Conservation (phyloP, 2,329 filamentous ascomycete genomes). For the Annulohypoxylon truncatum region DNA sequence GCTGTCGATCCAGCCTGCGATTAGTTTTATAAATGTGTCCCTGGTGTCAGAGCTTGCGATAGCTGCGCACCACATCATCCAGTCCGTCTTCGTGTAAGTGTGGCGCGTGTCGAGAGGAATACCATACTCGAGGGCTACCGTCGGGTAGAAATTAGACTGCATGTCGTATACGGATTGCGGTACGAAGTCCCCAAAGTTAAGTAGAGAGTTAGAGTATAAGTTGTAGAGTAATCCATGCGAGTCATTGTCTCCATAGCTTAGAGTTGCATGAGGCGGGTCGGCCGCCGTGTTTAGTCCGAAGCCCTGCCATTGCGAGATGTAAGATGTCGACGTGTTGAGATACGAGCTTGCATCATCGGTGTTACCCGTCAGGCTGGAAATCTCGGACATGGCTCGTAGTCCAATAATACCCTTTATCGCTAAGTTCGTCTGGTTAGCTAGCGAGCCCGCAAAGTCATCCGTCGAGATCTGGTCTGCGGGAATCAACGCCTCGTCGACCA, state of each 20-base stretch:
- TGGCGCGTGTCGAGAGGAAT: constrained; percentile 85
- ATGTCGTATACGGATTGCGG: constrained; percentile 79
- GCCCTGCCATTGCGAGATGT: constrained; percentile 78
- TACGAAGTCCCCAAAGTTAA: constrained; percentile 78
- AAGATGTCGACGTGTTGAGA: constrained; percentile 71
- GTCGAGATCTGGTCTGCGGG: constrained; percentile 83
- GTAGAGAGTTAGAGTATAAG: constrained; percentile 80
- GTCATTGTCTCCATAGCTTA: constrained; percentile 76
- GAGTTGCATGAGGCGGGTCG: constrained; percentile 73
- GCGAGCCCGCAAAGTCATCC: constrained; percentile 84
- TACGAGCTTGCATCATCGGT: constrained; percentile 68
- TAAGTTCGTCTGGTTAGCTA: constrained; percentile 83
- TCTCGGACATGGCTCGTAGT: constrained; percentile 81
- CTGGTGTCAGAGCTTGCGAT: constrained; percentile 72
- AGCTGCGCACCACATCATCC: constrained; percentile 87
- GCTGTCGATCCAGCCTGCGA: constrained; percentile 80
- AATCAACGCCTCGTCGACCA: constrained; percentile 79
- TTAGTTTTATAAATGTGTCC: constrained; percentile 72
- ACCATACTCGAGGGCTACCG: constrained; percentile 79
- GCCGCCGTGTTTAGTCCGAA: constrained; percentile 76
- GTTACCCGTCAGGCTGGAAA: constrained; percentile 72
- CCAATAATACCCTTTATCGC: constrained; percentile 87
- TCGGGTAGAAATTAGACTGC: constrained; percentile 81
- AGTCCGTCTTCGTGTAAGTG: constrained; percentile 86
- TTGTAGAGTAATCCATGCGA: constrained; percentile 77